phyloP scores from a whole-genome alignment of 495 filamentous ascomycete genomes.

The Lasiosphaeria hispida region DNA sequence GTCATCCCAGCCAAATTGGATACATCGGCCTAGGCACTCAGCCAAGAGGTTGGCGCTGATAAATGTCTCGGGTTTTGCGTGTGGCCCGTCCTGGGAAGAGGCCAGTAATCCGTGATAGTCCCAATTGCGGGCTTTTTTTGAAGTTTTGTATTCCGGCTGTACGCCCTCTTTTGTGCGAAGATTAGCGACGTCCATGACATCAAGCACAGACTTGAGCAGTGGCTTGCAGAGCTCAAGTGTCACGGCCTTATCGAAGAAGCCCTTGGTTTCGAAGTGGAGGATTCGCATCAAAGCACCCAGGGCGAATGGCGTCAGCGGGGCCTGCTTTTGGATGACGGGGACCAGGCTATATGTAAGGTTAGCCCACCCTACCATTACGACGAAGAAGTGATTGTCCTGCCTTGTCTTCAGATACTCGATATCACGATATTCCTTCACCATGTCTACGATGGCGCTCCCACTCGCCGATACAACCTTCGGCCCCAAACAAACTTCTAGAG shows the following conservation, averaged over 20 bases:
- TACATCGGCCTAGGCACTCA: constrained; percentile 8
- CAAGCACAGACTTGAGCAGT: background rate
- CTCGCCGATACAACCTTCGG: background rate
- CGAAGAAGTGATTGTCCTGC: background rate
- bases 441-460: constrained; percentile 10
- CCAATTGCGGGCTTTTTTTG: too few species aligned
- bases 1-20: constrained; percentile 14
- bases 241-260: constrained; percentile 1
- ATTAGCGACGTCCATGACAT: background rate
- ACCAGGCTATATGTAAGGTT: background rate
- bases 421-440: constrained; percentile 11
- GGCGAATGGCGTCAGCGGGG: constrained; percentile 1
- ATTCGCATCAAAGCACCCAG: background rate
- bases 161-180: background rate
- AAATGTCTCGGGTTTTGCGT: too few species aligned
- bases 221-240: constrained; percentile 12
- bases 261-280: background rate
- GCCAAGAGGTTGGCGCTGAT: too few species aligned
- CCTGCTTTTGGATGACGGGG: constrained; percentile 12
- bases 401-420: constrained; percentile 8
- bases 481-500: constrained; percentile 1
- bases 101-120: too few species aligned
- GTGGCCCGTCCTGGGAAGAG: too few species aligned
- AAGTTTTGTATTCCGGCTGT: too few species aligned
- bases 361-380: background rate